Conservation (phyloP, 2,329 filamentous ascomycete genomes). For the Stachybotrys chartarum region DNA sequence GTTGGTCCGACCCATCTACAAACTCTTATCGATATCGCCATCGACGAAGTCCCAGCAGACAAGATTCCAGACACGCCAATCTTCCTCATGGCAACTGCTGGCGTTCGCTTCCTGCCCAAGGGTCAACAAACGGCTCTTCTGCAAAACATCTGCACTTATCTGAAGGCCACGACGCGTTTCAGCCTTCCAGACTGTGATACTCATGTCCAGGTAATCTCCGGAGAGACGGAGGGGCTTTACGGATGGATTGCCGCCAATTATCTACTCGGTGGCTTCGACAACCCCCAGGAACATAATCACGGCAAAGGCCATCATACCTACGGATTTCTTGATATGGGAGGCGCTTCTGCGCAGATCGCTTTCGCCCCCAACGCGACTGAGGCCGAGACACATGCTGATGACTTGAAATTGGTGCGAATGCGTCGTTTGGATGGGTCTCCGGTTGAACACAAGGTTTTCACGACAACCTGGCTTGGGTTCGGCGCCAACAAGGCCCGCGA, state of each 20-base stretch:
- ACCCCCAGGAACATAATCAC: conserved; percentile 65
- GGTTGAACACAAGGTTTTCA: conserved; percentile 83
- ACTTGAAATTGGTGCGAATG: conserved; percentile 79
- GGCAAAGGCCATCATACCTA: conserved; percentile 90
- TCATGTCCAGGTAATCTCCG: conserved; percentile 90
- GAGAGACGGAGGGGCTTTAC: conserved; percentile 92
- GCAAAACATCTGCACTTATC: conserved; percentile 73
- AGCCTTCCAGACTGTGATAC: conserved; percentile 81
- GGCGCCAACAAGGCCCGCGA: conserved; percentile 90
- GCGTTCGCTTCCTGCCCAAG: conserved; percentile 79
- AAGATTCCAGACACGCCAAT: conserved; percentile 81
- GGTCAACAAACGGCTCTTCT: conserved; percentile 67
- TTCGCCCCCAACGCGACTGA: conserved; percentile 94
- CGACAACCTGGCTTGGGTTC: conserved; percentile 94
- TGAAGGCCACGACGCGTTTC: conserved; percentile 70
- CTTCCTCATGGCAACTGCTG: conserved; percentile 91
- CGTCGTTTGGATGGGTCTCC: conserved; percentile 72
- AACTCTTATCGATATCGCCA: conserved; percentile 72
- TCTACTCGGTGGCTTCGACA: conserved; percentile 82
- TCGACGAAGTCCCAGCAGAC: conserved; percentile 66
- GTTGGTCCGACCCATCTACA: conserved; percentile 80
- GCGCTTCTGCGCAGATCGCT: conserved; percentile 93
- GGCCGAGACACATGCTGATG: conserved; percentile 78
- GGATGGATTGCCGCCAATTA: conserved; percentile 98
- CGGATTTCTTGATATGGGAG: conserved; percentile 97